These are phyloP conservation scores for Ceratocystis cacaofunesta DNA, from an alignment of 2,329 filamentous ascomycete genomes.

Conservation along the genomic window DNA sequence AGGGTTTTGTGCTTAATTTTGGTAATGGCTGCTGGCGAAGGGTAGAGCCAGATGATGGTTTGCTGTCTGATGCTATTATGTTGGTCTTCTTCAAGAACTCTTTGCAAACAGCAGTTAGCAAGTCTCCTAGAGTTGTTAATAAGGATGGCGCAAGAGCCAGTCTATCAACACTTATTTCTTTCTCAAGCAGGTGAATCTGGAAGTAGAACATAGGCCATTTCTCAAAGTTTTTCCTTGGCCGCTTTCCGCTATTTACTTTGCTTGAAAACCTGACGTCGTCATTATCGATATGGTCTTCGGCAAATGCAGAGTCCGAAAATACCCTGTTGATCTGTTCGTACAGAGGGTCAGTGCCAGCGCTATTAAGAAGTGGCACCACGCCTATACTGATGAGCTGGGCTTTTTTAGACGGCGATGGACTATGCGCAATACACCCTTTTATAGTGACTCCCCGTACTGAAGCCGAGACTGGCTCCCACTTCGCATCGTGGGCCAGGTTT, in stretches of 20 bases:
- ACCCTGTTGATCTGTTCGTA: slow-evolving; percentile 66
- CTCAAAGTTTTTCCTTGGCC: slow-evolving; percentile 50
- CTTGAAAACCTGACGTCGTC: slow-evolving; percentile 22
- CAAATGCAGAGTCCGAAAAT: slow-evolving; percentile 67
- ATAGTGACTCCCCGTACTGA: slow-evolving; percentile 47
- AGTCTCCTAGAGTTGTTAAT: slow-evolving; percentile 29
- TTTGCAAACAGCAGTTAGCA: slow-evolving; percentile 53
- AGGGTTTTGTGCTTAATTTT: slow-evolving; percentile 25
- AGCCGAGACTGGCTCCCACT: slow-evolving; percentile 60
- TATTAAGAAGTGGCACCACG: slow-evolving; percentile 46
- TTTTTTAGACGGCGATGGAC: slow-evolving; percentile 54
- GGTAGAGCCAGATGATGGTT: neutral
- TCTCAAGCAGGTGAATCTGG: slow-evolving; percentile 36
- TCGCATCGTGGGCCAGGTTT: slow-evolving; percentile 33
- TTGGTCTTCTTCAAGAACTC: slow-evolving; percentile 54
- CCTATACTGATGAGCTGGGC: slow-evolving; percentile 74
- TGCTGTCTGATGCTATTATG: neutral
- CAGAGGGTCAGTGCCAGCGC: slow-evolving; percentile 45
- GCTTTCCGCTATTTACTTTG: slow-evolving; percentile 32
- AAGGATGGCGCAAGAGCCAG: slow-evolving; percentile 1
- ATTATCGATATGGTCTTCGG: slow-evolving; percentile 35
- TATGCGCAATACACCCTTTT: slow-evolving; percentile 54
- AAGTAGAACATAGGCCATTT: slow-evolving; percentile 82
- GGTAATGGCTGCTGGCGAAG: neutral
- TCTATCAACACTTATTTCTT: neutral